Conservation (phyloP, 73 alveolate species). For the Tetrahymena malaccensis region DNA sequence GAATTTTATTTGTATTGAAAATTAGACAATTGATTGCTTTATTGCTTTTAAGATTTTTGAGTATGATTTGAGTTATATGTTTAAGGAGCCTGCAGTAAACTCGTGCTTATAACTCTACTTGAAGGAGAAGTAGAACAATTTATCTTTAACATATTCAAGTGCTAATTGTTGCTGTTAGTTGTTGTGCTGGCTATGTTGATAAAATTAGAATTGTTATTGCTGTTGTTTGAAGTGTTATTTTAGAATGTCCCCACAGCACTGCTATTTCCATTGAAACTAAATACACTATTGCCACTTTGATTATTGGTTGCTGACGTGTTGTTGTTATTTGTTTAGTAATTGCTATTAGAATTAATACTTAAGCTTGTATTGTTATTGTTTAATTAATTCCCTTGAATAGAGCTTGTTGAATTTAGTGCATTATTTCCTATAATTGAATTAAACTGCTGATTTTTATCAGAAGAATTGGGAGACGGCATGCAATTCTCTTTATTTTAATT, state of each 20-base stretch:
- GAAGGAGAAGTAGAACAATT: neutral
- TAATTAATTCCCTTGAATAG: neutral
- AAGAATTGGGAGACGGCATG: neutral
- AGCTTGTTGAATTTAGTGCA: neutral
- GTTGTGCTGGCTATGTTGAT: neutral
- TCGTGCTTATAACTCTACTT: neutral
- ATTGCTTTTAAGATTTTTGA: neutral
- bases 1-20: neutral
- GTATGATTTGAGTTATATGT: too few relatives aligned
- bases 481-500: neutral
- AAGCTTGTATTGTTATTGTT: neutral
- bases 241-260: neutral
- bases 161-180: neutral
- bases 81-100: neutral
- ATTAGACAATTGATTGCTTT: neutral
- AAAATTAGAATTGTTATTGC: neutral
- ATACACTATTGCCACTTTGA: neutral
- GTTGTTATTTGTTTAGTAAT: neutral
- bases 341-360: neutral
- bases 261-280: neutral
- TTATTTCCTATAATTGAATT: neutral
- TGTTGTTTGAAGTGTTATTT: neutral
- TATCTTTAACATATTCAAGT: neutral
- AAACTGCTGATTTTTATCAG: neutral
- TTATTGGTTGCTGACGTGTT: neutral